Percentiles rank a stretch among this genome's conserved stretches.
Evolutionary conservation across 2,329 filamentous ascomycete species (phyloP).

Genomic region (Fragosphaeria purpurea): DNA sequence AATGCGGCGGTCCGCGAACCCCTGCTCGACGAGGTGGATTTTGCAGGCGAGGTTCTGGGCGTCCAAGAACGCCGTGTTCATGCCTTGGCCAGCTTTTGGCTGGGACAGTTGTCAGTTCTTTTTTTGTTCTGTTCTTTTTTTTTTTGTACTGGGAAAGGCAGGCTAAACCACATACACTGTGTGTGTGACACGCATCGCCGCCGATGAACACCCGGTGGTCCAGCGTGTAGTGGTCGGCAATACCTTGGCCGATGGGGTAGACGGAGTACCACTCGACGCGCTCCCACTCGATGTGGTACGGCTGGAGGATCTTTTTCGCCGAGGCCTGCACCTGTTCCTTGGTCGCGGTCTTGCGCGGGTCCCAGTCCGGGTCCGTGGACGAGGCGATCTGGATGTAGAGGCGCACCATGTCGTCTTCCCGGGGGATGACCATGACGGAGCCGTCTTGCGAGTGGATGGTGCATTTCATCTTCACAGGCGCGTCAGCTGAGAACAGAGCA

Average conservation of each 20-base stretch:
- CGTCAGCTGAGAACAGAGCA: background rate
- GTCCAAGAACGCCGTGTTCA: conserved; percentile 72
- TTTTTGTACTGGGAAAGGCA: background rate
- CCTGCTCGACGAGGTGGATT: conserved; percentile 78
- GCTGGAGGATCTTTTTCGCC: conserved; percentile 54
- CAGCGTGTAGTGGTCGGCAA: conserved; percentile 56
- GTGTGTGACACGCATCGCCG: conserved; percentile 71
- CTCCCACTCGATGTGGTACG: conserved; percentile 59
- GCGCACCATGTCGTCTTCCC: conserved; percentile 58
- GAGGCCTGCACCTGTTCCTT: conserved; percentile 53
- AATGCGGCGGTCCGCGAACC: conserved; percentile 64
- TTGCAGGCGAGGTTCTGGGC: conserved; percentile 93
- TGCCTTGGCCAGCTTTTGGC: conserved; percentile 68
- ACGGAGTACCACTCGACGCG: conserved; percentile 65
- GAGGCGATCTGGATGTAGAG: conserved; percentile 60
- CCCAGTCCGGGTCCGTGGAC: conserved; percentile 50
- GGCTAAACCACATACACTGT: conserved; percentile 45
- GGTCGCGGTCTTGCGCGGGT: conserved; percentile 53
- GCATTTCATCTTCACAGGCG: conserved; percentile 51
- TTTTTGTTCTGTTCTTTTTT: too few relatives aligned
- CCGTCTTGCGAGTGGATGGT: conserved; percentile 66
- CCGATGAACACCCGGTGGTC: conserved; percentile 64
- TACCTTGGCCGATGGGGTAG: conserved; percentile 67
- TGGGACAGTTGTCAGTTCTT: background rate
- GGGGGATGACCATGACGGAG: conserved; percentile 71